Conservation (phyloP, 2,329 filamentous ascomycete genomes). For the Thelonectria olida region DNA sequence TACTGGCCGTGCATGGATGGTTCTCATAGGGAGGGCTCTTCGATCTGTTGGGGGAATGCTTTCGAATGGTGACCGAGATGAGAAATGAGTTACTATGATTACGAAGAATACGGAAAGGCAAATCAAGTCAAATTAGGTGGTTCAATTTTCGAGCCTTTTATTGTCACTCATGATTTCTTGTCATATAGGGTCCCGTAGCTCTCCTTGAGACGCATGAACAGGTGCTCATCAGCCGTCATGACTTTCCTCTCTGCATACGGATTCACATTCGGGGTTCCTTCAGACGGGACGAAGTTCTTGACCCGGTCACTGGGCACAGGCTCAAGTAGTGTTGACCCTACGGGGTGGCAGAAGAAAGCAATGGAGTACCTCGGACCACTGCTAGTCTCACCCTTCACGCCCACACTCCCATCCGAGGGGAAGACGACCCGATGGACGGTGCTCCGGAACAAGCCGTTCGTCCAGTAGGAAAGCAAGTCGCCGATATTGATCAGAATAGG, state of each 20-base stretch:
- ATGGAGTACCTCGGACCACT: constrained; percentile 69
- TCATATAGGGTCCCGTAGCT: constrained; percentile 67
- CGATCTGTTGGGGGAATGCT: too few relatives aligned
- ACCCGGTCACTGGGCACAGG: constrained; percentile 70
- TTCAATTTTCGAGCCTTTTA: not conserved
- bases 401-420: constrained; percentile 40
- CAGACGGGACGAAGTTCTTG: constrained; percentile 48
- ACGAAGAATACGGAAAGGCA: not conserved
- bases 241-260: constrained; percentile 63
- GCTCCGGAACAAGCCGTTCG: constrained; percentile 83
- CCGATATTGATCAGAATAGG: constrained; percentile 85
- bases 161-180: constrained; percentile 42
- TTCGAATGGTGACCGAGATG: too few relatives aligned
- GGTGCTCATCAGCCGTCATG: constrained; percentile 71
- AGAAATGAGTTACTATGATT: too few relatives aligned
- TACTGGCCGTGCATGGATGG: too few relatives aligned
- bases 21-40: too few relatives aligned
- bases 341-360: constrained; percentile 75
- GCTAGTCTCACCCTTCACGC: constrained; percentile 55
- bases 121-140: not conserved
- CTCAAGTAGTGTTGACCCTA: constrained; percentile 60
- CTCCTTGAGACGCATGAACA: constrained; percentile 67
- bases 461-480: constrained; percentile 84
- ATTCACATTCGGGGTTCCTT: constrained; percentile 48
- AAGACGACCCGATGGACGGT: constrained; percentile 93